Base-by-base conservation (phyloP, 2,329 filamentous ascomycete genomes). In the Atkinsonella hypoxylon region DNA sequence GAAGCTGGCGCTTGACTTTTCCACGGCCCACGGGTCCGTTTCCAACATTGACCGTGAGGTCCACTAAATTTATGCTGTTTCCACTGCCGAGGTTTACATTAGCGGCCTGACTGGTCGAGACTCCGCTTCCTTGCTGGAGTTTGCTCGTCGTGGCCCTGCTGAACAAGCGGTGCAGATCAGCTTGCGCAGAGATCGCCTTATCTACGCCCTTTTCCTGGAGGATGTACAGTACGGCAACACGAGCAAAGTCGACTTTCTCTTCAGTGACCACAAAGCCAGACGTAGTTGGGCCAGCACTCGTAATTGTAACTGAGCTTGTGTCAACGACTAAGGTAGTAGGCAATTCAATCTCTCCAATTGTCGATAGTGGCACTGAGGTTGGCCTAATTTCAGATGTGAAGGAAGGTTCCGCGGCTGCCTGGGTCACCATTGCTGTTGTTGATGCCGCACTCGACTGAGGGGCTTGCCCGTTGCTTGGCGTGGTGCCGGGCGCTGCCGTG, bases 161-260 rank as follows among this genome's bases (percentile, higher is more conserved):
- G 55, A 85, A 81, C 56, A 83, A 78, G 2, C 60, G 64, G 59
- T 83, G 76, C 12, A 85, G 66, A 3, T 64, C 60, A 8, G 64
- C 66, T 59, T 84, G 81, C 0, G 79, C 79, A 6, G 64, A 63
- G 45, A 76, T 71, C 0, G 81, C 81, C 39, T 69, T 67, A 32
- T 68, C 62, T 1, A 81, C 57, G 5, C 63, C 68, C 51, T 77
- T 65, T 56, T 80, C 66, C 58, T 85, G 79, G 2, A 85, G 66
- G 26, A 86, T 69, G 55, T 73, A 84, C 15, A 86, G 69, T 2
- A 85, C 76, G 0, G 74, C 75, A 2, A 83, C 73, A 3, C 82
- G 73, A 0, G 79, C 76, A 66, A 86, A 86, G 58, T 85, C 82
- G 1, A 83, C 66, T 0, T 74, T 72, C 47, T 78, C 70, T 51